phyloP scores from a whole-genome alignment of 2,329 filamentous ascomycete genomes.

The Pyricularia pennisetigena region DNA sequence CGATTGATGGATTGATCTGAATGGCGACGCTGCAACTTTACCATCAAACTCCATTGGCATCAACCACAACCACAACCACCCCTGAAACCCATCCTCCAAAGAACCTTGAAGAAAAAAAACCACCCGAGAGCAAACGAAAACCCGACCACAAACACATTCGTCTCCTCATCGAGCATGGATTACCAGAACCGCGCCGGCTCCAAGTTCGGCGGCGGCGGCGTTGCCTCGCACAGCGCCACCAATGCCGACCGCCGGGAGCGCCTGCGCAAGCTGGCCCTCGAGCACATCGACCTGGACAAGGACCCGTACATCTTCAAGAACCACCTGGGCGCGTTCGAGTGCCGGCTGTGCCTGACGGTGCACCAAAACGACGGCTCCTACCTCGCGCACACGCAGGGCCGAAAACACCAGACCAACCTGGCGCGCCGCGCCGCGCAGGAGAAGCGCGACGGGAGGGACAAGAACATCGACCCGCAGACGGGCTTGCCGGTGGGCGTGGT shows the following conservation, averaged over 20 bases:
- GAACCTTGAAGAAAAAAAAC: neutral
- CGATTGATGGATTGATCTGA: too few species aligned
- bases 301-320: conserved; percentile 99
- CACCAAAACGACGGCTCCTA: conserved; percentile 99
- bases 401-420: conserved; percentile 98
- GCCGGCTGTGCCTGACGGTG: conserved; percentile 89
- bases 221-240: conserved; percentile 84
- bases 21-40: too few species aligned
- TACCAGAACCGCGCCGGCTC: conserved; percentile 90
- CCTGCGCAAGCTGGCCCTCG: conserved; percentile 92
- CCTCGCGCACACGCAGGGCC: conserved; percentile 94
- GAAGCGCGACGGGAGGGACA: conserved; percentile 67
- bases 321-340: conserved; percentile 96
- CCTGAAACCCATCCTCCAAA: neutral
- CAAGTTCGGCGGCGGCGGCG: conserved; percentile 95
- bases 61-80: neutral
- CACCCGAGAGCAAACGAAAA: neutral
- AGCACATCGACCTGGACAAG: conserved; percentile 98
- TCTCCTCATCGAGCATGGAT: conserved; percentile 37
- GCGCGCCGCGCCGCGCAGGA: conserved; percentile 92
- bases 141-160: neutral
- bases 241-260: conserved; percentile 97
- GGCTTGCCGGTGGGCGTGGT: conserved; percentile 66
- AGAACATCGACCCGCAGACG: conserved; percentile 56
- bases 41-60: neutral